A percentile compares a stretch with the other conserved stretches of the same genome.
Conservation (phyloP, 2,329 filamentous ascomycete species). For the Ustulina deusta region DNA sequence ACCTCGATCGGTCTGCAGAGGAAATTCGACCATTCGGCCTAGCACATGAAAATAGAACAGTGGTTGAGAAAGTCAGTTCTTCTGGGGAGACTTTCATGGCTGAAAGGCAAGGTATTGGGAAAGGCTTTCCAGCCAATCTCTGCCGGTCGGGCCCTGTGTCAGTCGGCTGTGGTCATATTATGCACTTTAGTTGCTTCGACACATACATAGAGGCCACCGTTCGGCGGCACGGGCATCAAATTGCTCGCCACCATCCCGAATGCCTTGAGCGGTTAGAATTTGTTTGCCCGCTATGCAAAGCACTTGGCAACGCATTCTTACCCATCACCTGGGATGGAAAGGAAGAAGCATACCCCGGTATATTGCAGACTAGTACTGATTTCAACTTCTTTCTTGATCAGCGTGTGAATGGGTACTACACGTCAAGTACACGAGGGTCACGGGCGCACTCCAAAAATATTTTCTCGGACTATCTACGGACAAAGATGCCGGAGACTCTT, state of each 20-base stretch:
- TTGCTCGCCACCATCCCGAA: conserved; percentile 94
- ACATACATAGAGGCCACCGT: conserved; percentile 87
- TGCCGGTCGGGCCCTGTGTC: conserved; percentile 82
- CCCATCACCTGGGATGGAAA: conserved; percentile 96
- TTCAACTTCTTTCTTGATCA: conserved; percentile 78
- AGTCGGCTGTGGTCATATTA: conserved; percentile 95
- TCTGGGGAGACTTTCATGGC: conserved; percentile 77
- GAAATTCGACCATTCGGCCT: conserved; percentile 89
- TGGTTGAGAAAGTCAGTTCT: conserved; percentile 79
- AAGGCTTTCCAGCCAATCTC: conserved; percentile 81
- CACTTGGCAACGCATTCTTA: conserved; percentile 92
- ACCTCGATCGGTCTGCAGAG: conserved; percentile 87
- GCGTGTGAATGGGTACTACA: conserved; percentile 58
- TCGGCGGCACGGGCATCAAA: conserved; percentile 88
- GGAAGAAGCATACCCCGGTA: conserved; percentile 83
- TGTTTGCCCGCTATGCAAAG: conserved; percentile 96
- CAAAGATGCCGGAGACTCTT: conserved; percentile 55
- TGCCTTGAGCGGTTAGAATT: conserved; percentile 84
- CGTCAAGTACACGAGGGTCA: conserved; percentile 46
- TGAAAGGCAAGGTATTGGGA: conserved; percentile 86
- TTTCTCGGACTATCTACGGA: conserved; percentile 56
- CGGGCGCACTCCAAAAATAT: conserved; percentile 51
- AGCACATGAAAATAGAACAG: conserved; percentile 84
- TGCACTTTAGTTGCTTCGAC: conserved; percentile 97
- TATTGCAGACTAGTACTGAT: conserved; percentile 68